phyloP scores from a whole-genome alignment of 257 asterid species.

The Solanum tarijense region DNA sequence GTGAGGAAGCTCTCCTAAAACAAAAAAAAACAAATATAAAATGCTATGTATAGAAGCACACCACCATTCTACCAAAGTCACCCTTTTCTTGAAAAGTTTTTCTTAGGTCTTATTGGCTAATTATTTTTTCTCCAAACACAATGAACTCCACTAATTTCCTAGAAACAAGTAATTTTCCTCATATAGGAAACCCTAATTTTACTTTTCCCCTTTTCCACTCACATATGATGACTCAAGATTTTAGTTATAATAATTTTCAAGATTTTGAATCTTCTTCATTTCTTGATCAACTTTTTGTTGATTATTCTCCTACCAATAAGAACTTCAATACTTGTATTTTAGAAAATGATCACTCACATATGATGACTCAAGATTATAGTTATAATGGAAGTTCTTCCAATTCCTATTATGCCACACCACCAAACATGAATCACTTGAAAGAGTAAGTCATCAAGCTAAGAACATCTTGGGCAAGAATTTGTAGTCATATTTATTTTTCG shows the following conservation, averaged over 20 bases:
- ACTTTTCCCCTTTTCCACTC: not conserved
- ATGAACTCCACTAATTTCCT: not conserved
- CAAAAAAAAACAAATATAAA: not conserved
- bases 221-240: not conserved
- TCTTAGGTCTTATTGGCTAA: not conserved
- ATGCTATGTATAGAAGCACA: not conserved
- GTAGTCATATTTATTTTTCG: not conserved
- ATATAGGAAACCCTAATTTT: not conserved
- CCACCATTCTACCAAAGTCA: not conserved
- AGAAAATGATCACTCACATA: not conserved
- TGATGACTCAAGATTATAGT: not conserved
- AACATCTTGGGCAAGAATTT: not conserved
- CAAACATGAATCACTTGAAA: not conserved
- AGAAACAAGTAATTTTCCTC: not conserved
- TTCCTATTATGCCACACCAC: not conserved
- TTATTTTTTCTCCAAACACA: not conserved
- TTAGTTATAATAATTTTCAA: not conserved
- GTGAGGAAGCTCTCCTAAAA: not conserved
- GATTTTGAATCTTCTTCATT: conserved; percentile 4
- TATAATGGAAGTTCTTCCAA: not conserved
- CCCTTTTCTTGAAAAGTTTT: not conserved
- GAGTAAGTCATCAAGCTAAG: not conserved
- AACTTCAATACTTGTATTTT: not conserved
- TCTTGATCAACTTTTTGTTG: not conserved
- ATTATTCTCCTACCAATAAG: not conserved